Base-by-base conservation (phyloP, 371 early-diverging fungal genomes). In the Blakeslea trispora region DNA sequence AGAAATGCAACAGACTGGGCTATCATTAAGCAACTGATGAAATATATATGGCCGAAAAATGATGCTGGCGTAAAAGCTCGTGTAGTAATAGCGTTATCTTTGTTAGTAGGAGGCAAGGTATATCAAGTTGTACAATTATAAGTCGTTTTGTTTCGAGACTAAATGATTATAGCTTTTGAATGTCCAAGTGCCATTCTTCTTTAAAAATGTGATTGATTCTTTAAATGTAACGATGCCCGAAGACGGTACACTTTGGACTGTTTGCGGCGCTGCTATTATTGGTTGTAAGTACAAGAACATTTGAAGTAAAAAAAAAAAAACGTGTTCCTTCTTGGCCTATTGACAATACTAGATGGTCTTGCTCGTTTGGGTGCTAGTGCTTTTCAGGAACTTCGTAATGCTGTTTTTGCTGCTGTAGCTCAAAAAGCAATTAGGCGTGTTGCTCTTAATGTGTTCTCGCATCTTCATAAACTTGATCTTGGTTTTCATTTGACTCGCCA, bases 171-270 rank as follows among this genome's bases (percentile, higher is more conserved):
- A 88, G 81, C 66, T 94, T 15, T 67, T 96, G 46, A 97, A 94
- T 65, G 95, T 98, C 0, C 92, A 92, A 71, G 96, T 98, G 21
- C 98, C 98, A 0, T 87, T 94, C 46, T 85, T 91, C 61, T 98
- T 98, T 80, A 98, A 97, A 72, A 74, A 89, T 46, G 83, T 91
- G 32, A 82, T 98, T 34, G 97, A 98, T 66, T 79, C 84, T 41
- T 67, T 81, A 46, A 80, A 82, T 66, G 69, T 65, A 50, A 81
- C 62, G 18, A 72, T 70, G 50, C 81, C 89, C 7, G 74, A 75
- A 6, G 80, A 81, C 24, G 79, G 82, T 8, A 88, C 88, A 11
- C 70, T 92, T 46, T 68, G 86, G 59, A 81, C 88, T 2, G 82
- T 93, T 5, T 91, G 89, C 18, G 96, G 94, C 28, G 88, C 94